phyloP scores from a whole-genome alignment of 768 basidiomycete species.

The Auricularia auricula-judae region DNA sequence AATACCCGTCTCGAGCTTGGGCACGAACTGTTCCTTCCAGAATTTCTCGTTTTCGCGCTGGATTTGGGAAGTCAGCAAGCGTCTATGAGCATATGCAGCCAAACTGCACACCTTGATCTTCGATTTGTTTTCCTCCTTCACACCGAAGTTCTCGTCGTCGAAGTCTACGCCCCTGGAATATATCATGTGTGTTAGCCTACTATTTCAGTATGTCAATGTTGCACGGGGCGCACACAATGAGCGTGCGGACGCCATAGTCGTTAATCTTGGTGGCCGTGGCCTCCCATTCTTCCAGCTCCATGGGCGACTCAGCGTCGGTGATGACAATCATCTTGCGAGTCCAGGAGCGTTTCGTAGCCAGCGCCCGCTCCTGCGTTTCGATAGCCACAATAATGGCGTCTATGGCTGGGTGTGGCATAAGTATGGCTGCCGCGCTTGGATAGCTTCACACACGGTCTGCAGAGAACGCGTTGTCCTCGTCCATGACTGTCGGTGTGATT shows the following conservation, averaged over 20 bases:
- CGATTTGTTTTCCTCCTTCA: slow-evolving; percentile 57
- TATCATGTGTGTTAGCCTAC: neutral
- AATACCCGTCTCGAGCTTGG: slow-evolving; percentile 35
- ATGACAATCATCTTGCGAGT: slow-evolving; percentile 72
- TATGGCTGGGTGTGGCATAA: slow-evolving; percentile 35
- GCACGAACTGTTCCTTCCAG: slow-evolving; percentile 35
- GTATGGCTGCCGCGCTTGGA: slow-evolving; percentile 15
- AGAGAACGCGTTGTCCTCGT: neutral
- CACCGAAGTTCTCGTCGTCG: slow-evolving; percentile 58
- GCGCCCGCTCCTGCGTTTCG: slow-evolving; percentile 61
- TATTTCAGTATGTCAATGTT: slow-evolving; percentile 12
- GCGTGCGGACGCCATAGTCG: slow-evolving; percentile 41
- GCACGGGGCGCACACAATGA: slow-evolving; percentile 50
- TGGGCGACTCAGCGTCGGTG: slow-evolving; percentile 74
- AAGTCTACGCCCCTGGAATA: slow-evolving; percentile 73
- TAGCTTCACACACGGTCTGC: slow-evolving; percentile 52
- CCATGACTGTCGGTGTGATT: slow-evolving; percentile 38
- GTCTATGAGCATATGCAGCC: neutral
- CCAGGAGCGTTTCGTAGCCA: slow-evolving; percentile 70
- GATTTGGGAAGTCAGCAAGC: neutral
- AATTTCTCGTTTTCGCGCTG: slow-evolving; percentile 71
- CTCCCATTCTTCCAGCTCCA: slow-evolving; percentile 70
- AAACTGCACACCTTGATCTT: slow-evolving; percentile 49
- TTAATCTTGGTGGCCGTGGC: slow-evolving; percentile 56
- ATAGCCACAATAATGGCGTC: slow-evolving; percentile 82